A percentile compares a stretch with the other conserved stretches of the same genome.
Conservation (phyloP, 257 asterid genomes). For the Eucommia ulmoides region DNA sequence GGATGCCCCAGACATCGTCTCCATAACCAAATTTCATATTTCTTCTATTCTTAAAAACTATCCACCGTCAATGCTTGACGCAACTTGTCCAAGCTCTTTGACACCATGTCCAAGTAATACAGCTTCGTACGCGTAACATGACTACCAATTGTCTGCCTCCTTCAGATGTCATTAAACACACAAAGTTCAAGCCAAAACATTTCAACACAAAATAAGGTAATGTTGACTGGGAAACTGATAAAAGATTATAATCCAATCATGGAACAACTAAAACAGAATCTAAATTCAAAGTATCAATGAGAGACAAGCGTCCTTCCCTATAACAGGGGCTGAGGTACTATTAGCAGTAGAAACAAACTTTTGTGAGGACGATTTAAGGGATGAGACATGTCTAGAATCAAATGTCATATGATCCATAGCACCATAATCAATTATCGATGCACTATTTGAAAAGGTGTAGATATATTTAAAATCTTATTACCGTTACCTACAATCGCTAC, state of each 20-base stretch:
- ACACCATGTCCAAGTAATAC: background rate
- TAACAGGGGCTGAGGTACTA: background rate
- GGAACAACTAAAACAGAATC: background rate
- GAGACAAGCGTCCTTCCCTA: background rate
- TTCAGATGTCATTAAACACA: slow-evolving; percentile 1
- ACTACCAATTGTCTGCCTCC: background rate
- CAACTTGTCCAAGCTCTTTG: background rate
- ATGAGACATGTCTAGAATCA: background rate
- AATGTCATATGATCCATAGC: background rate
- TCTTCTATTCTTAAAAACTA: background rate
- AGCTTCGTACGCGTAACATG: background rate
- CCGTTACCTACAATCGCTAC: background rate
- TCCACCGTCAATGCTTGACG: background rate
- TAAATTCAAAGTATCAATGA: background rate
- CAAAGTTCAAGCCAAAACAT: background rate
- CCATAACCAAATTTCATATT: background rate
- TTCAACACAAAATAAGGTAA: background rate
- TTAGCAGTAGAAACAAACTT: background rate
- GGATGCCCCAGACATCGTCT: background rate
- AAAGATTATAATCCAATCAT: background rate
- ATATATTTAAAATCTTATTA: background rate
- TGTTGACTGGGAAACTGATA: background rate
- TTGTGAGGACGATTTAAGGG: background rate
- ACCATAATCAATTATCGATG: background rate
- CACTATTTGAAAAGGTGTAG: background rate